Conservation (phyloP, 1,284 basidiomycete genomes). For the Fomitopsis pinicola region DNA sequence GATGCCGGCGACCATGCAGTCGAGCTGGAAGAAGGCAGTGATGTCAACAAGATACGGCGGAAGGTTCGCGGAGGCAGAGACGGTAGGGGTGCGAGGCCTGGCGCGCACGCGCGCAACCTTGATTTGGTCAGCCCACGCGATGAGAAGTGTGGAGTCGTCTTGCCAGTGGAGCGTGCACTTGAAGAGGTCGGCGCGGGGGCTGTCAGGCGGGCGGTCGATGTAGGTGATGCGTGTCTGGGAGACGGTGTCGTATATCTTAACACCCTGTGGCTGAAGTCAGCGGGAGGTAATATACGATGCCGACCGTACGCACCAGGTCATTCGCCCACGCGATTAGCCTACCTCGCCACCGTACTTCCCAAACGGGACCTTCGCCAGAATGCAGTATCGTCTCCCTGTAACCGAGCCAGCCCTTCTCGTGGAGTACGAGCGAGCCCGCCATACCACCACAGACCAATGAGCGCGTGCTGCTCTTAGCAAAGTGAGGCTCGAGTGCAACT, state of each 20-base stretch:
- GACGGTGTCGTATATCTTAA: conserved; percentile 88
- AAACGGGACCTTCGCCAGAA: conserved; percentile 91
- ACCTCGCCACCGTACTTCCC: conserved; percentile 86
- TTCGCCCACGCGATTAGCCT: conserved; percentile 95
- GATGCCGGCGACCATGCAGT: conserved; percentile 94
- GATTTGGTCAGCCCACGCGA: conserved; percentile 94
- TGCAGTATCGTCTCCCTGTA: conserved; percentile 89
- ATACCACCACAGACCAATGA: conserved; percentile 93
- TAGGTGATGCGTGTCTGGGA: conserved; percentile 82
- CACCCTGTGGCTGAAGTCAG: conserved; percentile 51
- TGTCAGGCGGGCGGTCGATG: conserved; percentile 78
- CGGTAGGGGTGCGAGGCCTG: conserved; percentile 44
- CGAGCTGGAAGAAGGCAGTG: conserved; percentile 88
- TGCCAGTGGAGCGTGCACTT: conserved; percentile 92
- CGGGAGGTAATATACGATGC: background rate
- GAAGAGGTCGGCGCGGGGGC: conserved; percentile 90
- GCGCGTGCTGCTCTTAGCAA: conserved; percentile 77
- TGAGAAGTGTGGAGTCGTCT: conserved; percentile 84
- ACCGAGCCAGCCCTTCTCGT: conserved; percentile 97
- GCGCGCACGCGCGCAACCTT: conserved; percentile 84
- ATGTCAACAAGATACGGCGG: conserved; percentile 78
- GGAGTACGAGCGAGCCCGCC: conserved; percentile 80
- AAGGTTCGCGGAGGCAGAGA: conserved; percentile 37
- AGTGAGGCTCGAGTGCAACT: conserved; percentile 89
- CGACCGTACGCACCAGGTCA: conserved; percentile 61